Conservation (phyloP, 2,329 filamentous ascomycete species). For the Aspergillus proliferans region DNA sequence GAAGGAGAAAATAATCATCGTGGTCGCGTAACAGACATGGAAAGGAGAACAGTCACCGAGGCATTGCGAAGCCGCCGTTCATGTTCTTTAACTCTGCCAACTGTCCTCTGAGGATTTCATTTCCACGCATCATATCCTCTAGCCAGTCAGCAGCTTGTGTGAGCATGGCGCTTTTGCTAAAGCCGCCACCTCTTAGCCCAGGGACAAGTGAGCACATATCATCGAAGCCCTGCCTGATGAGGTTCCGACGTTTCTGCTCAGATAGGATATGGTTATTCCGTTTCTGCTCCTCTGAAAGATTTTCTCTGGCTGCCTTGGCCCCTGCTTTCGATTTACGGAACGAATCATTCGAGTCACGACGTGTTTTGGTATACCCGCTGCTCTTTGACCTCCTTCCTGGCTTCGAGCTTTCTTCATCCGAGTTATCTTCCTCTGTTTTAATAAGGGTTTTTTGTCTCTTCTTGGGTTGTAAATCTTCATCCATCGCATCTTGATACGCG, state of each 20-base stretch:
- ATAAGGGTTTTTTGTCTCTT: conserved; percentile 25
- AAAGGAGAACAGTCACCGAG: conserved; percentile 19
- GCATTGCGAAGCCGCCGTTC: conserved; percentile 29
- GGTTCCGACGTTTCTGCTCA: conserved; percentile 76
- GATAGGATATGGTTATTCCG: conserved; percentile 80
- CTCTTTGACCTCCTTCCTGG: conserved; percentile 45
- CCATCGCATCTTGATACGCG: conserved; percentile 12
- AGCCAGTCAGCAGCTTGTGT: conserved; percentile 71
- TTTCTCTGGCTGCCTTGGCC: conserved; percentile 45
- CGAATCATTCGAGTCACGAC: conserved; percentile 29
- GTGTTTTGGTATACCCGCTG: conserved; percentile 29
- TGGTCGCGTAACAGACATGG: conserved; percentile 14
- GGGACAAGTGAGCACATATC: conserved; percentile 73
- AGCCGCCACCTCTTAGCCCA: conserved; percentile 63
- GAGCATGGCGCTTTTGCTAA: conserved; percentile 78
- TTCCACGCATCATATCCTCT: conserved; percentile 65
- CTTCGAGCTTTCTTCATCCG: conserved; percentile 27
- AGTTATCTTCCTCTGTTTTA: conserved; percentile 36
- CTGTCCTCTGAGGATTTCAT: conserved; percentile 54
- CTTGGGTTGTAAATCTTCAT: conserved; percentile 22
- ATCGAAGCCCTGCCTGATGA: conserved; percentile 77
- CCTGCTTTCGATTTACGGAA: conserved; percentile 30
- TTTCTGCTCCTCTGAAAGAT: conserved; percentile 71
- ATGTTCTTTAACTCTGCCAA: conserved; percentile 43
- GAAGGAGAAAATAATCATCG: conserved; percentile 11